Evolutionary conservation across 192 early-diverging fungal genomes (phyloP).

Genomic region (Neocallimastix lanati): DNA sequence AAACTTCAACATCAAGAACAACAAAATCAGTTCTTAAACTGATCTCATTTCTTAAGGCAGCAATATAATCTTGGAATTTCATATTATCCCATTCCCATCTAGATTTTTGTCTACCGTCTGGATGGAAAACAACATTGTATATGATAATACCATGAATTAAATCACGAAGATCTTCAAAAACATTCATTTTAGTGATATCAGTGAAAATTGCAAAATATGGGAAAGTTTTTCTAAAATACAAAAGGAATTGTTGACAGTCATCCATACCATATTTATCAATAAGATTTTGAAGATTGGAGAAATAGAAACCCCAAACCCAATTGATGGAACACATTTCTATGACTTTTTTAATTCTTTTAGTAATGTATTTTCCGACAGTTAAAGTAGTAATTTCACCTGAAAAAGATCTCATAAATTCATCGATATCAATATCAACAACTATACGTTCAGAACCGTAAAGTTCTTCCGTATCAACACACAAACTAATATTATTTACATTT

Average conservation of each 20-base stretch:
- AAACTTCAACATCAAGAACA: not conserved
- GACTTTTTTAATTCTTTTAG: not conserved
- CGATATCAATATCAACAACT: not conserved
- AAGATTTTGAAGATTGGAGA: not conserved
- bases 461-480: not conserved
- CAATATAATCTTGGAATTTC: not conserved
- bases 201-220: not conserved
- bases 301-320: not conserved
- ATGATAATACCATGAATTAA: not conserved
- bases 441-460: not conserved
- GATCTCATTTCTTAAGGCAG: not conserved
- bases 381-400: not conserved
- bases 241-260: not conserved
- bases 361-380: not conserved
- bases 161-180: not conserved
- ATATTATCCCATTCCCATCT: not conserved
- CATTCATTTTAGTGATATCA: not conserved
- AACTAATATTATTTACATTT: not conserved
- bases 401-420: not conserved
- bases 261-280: not conserved
- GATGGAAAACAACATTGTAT: not conserved
- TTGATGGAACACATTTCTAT: not conserved
- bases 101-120: not conserved
- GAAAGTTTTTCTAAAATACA: not conserved
- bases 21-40: not conserved